phyloP scores from a whole-genome alignment of 2,329 filamentous ascomycete genomes.

The Alternaria burnsii region DNA sequence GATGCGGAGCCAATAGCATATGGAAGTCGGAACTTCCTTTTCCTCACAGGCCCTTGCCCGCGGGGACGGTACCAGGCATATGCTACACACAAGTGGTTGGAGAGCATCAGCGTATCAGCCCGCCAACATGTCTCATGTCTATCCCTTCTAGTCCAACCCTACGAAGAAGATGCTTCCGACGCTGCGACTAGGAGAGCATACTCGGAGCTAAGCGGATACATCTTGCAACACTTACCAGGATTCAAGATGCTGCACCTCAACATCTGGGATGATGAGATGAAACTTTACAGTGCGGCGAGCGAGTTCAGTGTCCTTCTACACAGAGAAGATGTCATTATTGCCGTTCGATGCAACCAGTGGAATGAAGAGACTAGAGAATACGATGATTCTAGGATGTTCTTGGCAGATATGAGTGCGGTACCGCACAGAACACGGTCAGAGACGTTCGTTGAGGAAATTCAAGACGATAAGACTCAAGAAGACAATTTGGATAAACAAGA shows the following conservation, averaged over 20 bases:
- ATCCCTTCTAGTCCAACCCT: constrained; percentile 36
- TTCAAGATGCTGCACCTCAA: constrained; percentile 30
- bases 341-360: constrained; percentile 13
- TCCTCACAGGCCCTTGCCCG: constrained; percentile 42
- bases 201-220: constrained; percentile 25
- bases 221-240: constrained; percentile 20
- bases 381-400: constrained; percentile 10
- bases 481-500: not conserved
- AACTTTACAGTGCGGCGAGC: constrained; percentile 8
- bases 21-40: constrained; percentile 33
- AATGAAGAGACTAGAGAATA: constrained; percentile 9
- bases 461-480: not conserved
- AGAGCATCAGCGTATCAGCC: constrained; percentile 21
- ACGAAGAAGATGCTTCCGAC: constrained; percentile 40
- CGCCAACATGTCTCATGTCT: constrained; percentile 30
- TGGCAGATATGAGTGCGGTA: constrained; percentile 5
- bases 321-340: constrained; percentile 17
- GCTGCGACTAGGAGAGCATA: constrained; percentile 25
- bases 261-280: constrained; percentile 25
- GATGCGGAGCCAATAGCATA: constrained; percentile 41
- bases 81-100: constrained; percentile 39
- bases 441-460: not conserved
- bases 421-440: not conserved
- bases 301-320: constrained; percentile 23
- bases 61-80: constrained; percentile 47